phyloP scores from a whole-genome alignment of 768 basidiomycete species.

The Leccinellum luteum region DNA sequence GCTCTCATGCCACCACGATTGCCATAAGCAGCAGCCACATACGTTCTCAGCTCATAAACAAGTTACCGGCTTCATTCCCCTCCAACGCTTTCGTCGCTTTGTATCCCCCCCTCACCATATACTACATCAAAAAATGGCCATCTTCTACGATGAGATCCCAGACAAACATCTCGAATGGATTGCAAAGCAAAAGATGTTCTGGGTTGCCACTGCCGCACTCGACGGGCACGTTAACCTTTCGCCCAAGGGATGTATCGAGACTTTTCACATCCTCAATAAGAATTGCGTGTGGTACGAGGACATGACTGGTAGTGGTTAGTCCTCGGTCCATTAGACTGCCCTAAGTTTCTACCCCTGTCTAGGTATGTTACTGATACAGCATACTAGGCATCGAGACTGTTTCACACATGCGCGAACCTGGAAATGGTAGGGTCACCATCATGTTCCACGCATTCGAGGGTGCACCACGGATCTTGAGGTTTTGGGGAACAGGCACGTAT shows the following conservation, averaged over 20 bases:
- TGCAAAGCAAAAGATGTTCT: slow-evolving; percentile 61
- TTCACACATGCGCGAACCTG: slow-evolving; percentile 53
- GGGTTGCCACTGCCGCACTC: slow-evolving; percentile 68
- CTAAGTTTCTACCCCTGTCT: background rate
- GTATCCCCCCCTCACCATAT: background rate
- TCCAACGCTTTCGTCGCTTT: background rate
- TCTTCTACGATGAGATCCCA: slow-evolving; percentile 57
- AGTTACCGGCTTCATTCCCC: background rate
- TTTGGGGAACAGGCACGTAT: slow-evolving; percentile 55
- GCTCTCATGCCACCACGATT: background rate
- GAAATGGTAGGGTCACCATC: slow-evolving; percentile 58
- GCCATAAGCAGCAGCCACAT: background rate
- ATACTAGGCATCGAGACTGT: slow-evolving; percentile 53
- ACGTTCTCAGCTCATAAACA: background rate
- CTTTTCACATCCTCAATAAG: slow-evolving; percentile 56
- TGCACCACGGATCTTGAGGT: slow-evolving; percentile 53
- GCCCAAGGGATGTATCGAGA: slow-evolving; percentile 59
- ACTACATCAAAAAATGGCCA: slow-evolving; percentile 43
- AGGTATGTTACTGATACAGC: background rate
- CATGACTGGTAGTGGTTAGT: slow-evolving; percentile 63
- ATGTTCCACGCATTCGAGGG: slow-evolving; percentile 63
- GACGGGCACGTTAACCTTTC: slow-evolving; percentile 67
- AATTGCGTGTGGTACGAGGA: slow-evolving; percentile 73
- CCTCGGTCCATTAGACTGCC: background rate
- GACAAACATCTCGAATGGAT: slow-evolving; percentile 55